phyloP scores from a whole-genome alignment of 345 rosid species.

The Cardamine resedifolia region DNA sequence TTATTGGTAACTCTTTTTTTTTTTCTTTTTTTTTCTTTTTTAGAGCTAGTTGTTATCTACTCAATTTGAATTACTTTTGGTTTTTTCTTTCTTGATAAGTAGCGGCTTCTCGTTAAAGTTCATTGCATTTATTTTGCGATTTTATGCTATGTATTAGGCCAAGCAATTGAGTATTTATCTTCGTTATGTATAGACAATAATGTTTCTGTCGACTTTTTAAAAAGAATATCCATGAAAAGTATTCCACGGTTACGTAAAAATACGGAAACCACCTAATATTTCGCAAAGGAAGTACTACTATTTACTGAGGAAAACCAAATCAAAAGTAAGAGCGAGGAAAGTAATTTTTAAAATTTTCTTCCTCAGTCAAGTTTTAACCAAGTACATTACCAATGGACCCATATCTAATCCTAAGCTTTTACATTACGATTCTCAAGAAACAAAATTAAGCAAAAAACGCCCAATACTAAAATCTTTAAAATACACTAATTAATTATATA shows the following conservation, averaged over 20 bases:
- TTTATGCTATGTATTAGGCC: too few species aligned
- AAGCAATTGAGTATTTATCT: too few species aligned
- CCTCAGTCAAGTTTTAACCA: not conserved
- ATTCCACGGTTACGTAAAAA: slow-evolving; percentile 16
- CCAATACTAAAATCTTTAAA: not conserved
- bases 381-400: not conserved
- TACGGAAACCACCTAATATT: slow-evolving; percentile 22
- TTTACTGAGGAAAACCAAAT: not conserved
- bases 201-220: not conserved
- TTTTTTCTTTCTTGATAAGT: too few species aligned
- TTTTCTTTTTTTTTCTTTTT: too few species aligned
- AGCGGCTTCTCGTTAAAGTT: too few species aligned
- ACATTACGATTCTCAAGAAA: not conserved
- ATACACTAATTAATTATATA: not conserved
- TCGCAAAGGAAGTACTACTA: not conserved
- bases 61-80: too few species aligned
- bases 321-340: too few species aligned
- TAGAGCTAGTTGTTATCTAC: slow-evolving; percentile 15
- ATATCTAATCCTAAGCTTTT: not conserved
- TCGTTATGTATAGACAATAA: not conserved
- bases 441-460: not conserved
- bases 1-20: too few species aligned
- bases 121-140: too few species aligned
- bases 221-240: not conserved
- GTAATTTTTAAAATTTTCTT: not conserved